Evolutionary conservation across 257 asterid genomes (phyloP).

Genomic region (Rubia yunnanensis): DNA sequence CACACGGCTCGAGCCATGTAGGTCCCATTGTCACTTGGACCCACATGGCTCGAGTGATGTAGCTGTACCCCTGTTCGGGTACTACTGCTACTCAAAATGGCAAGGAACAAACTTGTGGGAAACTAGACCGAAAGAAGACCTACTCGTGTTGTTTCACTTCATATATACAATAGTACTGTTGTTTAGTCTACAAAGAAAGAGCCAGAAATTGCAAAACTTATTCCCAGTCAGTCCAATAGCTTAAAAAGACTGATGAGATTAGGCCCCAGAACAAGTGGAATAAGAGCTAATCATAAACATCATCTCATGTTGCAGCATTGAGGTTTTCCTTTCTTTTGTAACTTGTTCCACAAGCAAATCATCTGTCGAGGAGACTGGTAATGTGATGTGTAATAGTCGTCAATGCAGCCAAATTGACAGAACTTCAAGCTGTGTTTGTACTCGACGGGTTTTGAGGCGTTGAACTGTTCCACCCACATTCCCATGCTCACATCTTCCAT

Average conservation of each 20-base stretch:
- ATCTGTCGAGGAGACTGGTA: slow-evolving; percentile 93
- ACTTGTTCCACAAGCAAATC: slow-evolving; percentile 87
- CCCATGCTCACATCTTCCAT: slow-evolving; percentile 99
- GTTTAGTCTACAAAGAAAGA: slow-evolving; percentile 8
- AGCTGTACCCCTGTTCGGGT: background rate
- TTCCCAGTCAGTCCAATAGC: slow-evolving; percentile 1
- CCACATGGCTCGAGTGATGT: background rate
- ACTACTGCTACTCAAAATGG: too few relatives aligned
- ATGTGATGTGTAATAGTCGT: slow-evolving; percentile 74
- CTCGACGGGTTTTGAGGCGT: slow-evolving; percentile 47
- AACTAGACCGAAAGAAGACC: background rate
- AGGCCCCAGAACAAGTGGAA: slow-evolving; percentile 5
- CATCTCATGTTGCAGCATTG: slow-evolving; percentile 86
- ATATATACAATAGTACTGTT: slow-evolving; percentile 4
- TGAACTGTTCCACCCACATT: slow-evolving; percentile 89
- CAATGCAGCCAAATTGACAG: slow-evolving; percentile 87
- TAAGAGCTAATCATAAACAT: slow-evolving; percentile 10
- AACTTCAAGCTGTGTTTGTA: slow-evolving; percentile 82
- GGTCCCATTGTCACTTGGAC: too few relatives aligned
- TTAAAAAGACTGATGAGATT: background rate
- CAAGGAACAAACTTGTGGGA: background rate
- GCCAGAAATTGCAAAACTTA: slow-evolving; percentile 6
- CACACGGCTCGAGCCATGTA: background rate
- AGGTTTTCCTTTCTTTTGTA: slow-evolving; percentile 48
- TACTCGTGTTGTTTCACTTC: background rate